phyloP scores from a whole-genome alignment of 306 rosid species.

The Quercus bicolor region DNA sequence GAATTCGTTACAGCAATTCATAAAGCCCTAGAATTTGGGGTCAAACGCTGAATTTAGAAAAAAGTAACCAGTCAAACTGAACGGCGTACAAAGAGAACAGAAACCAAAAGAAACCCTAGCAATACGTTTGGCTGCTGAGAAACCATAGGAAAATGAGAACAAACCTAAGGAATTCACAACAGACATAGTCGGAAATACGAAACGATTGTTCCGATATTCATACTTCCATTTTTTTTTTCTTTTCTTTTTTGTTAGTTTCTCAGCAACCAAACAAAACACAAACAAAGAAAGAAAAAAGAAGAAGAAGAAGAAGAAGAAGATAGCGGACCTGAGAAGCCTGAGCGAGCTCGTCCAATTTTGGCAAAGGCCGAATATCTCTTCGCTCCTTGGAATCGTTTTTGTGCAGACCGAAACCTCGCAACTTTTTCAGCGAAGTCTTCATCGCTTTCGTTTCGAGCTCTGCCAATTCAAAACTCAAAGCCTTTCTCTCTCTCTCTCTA shows the following conservation, averaged over 20 bases:
- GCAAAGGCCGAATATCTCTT: constrained; percentile 48
- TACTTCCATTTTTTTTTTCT: neutral
- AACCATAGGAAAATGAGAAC: neutral
- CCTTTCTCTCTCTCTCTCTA: neutral
- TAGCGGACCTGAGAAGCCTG: constrained; percentile 66
- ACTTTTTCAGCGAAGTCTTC: constrained; percentile 76
- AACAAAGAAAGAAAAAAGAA: neutral
- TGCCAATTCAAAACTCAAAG: neutral
- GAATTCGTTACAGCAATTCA: neutral
- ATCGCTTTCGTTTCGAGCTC: constrained; percentile 20
- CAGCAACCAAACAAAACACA: neutral
- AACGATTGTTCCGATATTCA: neutral
- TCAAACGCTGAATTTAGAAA: neutral
- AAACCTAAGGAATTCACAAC: neutral
- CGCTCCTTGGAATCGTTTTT: constrained; percentile 47
- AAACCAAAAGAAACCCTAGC: neutral
- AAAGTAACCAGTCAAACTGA: neutral
- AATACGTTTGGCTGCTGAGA: neutral
- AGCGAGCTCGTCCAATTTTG: constrained; percentile 83
- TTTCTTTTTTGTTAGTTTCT: neutral
- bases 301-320: neutral
- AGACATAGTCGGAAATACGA: neutral
- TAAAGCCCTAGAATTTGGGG: constrained; percentile 21
- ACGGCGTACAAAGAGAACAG: neutral
- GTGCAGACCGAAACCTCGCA: constrained; percentile 76